Evolutionary conservation across 352 stramenopile genomes (phyloP), one percentile per base, ranked within the genome.

Genomic region (Pythium scleroteichum): DNA sequence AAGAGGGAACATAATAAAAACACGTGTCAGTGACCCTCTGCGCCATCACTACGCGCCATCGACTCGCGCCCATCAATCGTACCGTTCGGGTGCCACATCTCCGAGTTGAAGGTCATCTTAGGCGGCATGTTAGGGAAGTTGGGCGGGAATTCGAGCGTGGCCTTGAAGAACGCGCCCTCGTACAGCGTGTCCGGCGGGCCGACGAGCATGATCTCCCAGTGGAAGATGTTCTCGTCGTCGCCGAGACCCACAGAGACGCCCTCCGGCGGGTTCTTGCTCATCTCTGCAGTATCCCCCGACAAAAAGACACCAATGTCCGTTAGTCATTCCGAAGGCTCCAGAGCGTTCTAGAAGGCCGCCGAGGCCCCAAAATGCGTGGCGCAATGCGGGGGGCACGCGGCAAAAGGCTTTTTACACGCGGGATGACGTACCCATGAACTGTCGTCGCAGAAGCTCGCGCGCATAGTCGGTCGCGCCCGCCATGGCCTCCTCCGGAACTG

Each of bases 51-150:
- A n/a, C n/a, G n/a, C n/a, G n/a, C n/a, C n/a, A n/a, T n/a, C n/a
- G n/a, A n/a, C n/a, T n/a, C n/a, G n/a, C n/a, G n/a, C n/a, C n/a
- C n/a, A 54, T 9, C 24, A 50, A 1, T 56, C 23, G 19, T 49
- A 97, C 92, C 89, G 68, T 99, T 99, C 8, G 97, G 97, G 73
- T 99, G 97, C 95, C 96, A 99, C 94, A 99, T 99, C 73, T 99
- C 94, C 32, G 96, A 98, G 50, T 89, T 89, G 76, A 99, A 99
- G 23, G 90, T 99, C 97, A 99, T 99, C 60, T 95, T 97, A 20
- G 95, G 96, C 39, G 98, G 98, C 87, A 97, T 98, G 78, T 99
- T 99, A 44, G 98, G 98, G 72, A 99, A 99, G 71, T 99, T 96
- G 12, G 81, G 60, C 24, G 98, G 98, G 72, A 99, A 99, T 53